These are phyloP conservation scores for Primulina huaijiensis DNA, from an alignment of 257 asterid genomes.

Conservation along the genomic window DNA sequence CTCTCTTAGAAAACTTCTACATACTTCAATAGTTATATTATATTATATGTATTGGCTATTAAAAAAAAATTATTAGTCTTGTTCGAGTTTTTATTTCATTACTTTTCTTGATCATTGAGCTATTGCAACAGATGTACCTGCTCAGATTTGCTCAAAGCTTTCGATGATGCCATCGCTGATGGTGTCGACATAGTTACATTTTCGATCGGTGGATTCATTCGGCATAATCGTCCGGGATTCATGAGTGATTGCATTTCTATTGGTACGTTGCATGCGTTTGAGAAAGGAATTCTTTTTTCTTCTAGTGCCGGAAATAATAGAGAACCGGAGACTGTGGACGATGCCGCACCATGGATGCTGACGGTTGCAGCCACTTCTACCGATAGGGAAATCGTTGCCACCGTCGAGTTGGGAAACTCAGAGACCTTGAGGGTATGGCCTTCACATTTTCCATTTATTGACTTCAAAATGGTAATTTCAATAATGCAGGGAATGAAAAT, in stretches of 20 bases:
- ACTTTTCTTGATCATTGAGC: neutral
- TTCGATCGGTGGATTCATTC: neutral
- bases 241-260: constrained; percentile 5
- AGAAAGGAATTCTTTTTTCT: constrained; percentile 22
- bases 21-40: no score
- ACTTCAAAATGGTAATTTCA: no score
- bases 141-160: constrained; percentile 14
- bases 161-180: constrained; percentile 24
- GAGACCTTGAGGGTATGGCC: no score
- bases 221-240: constrained; percentile 8
- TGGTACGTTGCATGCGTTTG: constrained; percentile 22
- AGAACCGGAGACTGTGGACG: neutral
- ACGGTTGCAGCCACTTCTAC: constrained; percentile 24
- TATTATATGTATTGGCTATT: no score
- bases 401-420: constrained; percentile 19
- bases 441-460: no score
- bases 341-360: constrained; percentile 24
- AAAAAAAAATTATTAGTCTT: no score
- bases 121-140: constrained; percentile 4
- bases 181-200: constrained; percentile 17
- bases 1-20: no score
- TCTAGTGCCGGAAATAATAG: constrained; percentile 6
- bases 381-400: constrained; percentile 12
- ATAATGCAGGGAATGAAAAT: no score
- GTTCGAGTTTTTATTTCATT: no score